Conservation (phyloP, 768 basidiomycete genomes). For the Psilocybe cyanescens region DNA sequence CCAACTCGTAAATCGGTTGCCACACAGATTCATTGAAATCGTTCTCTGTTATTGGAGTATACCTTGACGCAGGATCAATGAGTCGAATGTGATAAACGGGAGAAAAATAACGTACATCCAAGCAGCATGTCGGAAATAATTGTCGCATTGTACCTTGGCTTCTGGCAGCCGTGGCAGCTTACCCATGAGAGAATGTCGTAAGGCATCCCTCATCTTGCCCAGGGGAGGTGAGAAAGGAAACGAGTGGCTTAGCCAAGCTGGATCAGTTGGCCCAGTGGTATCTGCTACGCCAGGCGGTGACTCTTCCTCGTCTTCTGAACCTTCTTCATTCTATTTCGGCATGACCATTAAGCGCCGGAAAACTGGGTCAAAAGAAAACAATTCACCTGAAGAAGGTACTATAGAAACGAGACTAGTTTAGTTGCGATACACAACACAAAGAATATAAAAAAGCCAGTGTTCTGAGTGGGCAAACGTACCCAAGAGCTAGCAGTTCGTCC, state of each 20-base stretch:
- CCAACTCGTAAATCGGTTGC: conserved; percentile 53
- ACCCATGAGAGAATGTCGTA: conserved; percentile 47
- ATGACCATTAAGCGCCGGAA: conserved; percentile 10
- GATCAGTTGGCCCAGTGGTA: conserved; percentile 47
- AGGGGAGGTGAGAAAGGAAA: conserved; percentile 60
- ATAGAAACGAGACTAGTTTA: conserved; percentile 1
- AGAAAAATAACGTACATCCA: conserved; percentile 60
- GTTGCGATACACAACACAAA: conserved; percentile 3
- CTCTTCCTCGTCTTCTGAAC: conserved; percentile 56
- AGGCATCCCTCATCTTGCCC: conserved; percentile 43
- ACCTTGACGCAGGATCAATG: conserved; percentile 42
- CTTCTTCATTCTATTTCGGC: conserved; percentile 60
- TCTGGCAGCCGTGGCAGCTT: conserved; percentile 45
- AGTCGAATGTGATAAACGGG: neutral
- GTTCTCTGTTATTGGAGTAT: conserved; percentile 62
- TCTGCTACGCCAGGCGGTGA: conserved; percentile 29
- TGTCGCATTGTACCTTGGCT: conserved; percentile 46
- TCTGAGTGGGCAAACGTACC: conserved; percentile 41
- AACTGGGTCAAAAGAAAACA: conserved; percentile 2
- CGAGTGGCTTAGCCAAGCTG: conserved; percentile 61
- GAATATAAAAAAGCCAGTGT: neutral
- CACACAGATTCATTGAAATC: conserved; percentile 60
- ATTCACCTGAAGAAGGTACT: conserved; percentile 71
- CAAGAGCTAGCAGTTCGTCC: conserved; percentile 71
- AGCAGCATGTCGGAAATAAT: conserved; percentile 69